These are phyloP conservation scores for Schwanniomyces vanrijiae DNA, from an alignment of 805 yeast species.

Conservation along the genomic window DNA sequence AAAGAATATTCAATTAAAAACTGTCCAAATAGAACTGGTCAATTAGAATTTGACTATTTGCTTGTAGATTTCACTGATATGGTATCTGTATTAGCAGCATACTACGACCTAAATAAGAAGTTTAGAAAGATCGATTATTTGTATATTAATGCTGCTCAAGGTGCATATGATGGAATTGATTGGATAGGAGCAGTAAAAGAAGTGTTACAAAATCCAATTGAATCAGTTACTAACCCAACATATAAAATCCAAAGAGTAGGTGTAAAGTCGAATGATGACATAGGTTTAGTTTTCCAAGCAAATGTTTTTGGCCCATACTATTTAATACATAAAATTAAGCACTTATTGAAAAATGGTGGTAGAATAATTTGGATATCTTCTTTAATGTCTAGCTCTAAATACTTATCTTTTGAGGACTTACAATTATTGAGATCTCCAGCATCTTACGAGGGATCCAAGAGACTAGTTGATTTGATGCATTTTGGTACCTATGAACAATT, in stretches of 20 bases:
- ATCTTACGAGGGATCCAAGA: slow-evolving; percentile 90
- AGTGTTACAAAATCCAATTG: slow-evolving; percentile 62
- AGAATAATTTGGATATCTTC: slow-evolving; percentile 84
- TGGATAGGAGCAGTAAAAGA: slow-evolving; percentile 79
- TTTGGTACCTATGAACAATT: slow-evolving; percentile 61
- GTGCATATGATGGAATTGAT: slow-evolving; percentile 82
- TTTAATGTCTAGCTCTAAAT: slow-evolving; percentile 74
- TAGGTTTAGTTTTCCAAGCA: slow-evolving; percentile 90
- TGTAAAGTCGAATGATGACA: slow-evolving; percentile 68
- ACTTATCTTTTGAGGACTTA: slow-evolving; percentile 71
- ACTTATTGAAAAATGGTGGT: slow-evolving; percentile 60
- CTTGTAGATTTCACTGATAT: slow-evolving; percentile 87
- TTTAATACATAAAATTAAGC: slow-evolving; percentile 64
- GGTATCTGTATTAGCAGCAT: slow-evolving; percentile 79
- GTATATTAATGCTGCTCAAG: slow-evolving; percentile 88
- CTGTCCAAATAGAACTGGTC: slow-evolving; percentile 44
- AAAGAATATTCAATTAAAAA: slow-evolving; percentile 36
- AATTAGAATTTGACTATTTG: slow-evolving; percentile 81
- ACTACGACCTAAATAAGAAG: slow-evolving; percentile 63
- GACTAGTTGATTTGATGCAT: slow-evolving; percentile 82
- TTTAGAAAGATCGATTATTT: slow-evolving; percentile 73
- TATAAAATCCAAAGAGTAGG: slow-evolving; percentile 84
- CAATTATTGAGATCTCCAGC: slow-evolving; percentile 62
- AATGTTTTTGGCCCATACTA: slow-evolving; percentile 97
- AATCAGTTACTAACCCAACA: slow-evolving; percentile 84